Base-by-base conservation (phyloP, 2,329 filamentous ascomycete species). In the Talaromyces pinophilus region DNA sequence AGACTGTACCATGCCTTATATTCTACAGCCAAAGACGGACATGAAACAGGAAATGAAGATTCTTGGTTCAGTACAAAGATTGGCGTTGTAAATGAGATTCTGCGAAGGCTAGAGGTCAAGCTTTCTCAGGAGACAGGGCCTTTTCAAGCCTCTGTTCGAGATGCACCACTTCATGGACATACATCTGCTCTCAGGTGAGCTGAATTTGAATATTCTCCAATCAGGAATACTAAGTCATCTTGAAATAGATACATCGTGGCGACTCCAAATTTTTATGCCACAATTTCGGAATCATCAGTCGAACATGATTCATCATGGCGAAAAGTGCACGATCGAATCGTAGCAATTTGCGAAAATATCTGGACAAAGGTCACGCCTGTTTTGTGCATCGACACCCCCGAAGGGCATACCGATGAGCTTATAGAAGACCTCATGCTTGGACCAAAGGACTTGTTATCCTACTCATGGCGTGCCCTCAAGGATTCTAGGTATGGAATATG, bases 381-480 rank as follows among this genome's bases (percentile, higher is more conserved):
- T 3, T 85, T 99, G 0, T 99, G 95, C 73, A 90, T 96, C 69
- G 95, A 97, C 78, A 96, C 95, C 0, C 95, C 96, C 0, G 95
- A 99, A 79, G 94, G 94, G 0, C 89, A 95, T 76, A 82, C 75
- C 0, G 81, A 86, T 75, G 71, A 84, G 67, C 71, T 83, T 62
- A 72, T 89, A 0, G 88, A 93, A 62, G 91, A 94, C 30, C 77
- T 92, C n/a, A 87, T 91, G 17, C 85, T 90, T 4, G 90, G 89
- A 0, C 83, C 92, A 0, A 98, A 97, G 74, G 92, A 96, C 72
- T 85, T 96, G 19, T 80, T 99, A 57, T 98, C 94, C 70, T 99
- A 95, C 77, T 97, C 93, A 69, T 99, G 97, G 85, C 88, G 95
- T 71, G 92, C 93, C 5, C 84, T 97, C n/a, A 94, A 97, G 69